Evolutionary conservation across 805 yeast genomes (phyloP).

Genomic region (Candida patagonica): DNA sequence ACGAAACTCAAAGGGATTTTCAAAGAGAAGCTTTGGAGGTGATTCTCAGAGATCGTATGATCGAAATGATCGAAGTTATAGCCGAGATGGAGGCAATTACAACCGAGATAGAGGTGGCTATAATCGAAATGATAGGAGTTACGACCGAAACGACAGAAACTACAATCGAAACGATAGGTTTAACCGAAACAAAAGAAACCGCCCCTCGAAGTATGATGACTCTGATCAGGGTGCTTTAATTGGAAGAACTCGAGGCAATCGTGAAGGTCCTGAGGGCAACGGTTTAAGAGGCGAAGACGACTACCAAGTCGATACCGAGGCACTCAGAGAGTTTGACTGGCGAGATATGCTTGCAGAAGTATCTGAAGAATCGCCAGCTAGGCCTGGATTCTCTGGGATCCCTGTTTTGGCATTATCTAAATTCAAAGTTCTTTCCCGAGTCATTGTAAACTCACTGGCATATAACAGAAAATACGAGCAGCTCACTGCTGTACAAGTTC

Average conservation of each 20-base stretch:
- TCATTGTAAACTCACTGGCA: constrained; percentile 26
- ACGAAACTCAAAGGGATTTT: no score
- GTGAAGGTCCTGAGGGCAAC: constrained; percentile 19
- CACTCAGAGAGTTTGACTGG: constrained; percentile 13
- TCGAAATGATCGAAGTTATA: neutral
- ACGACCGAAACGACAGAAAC: constrained; percentile 1
- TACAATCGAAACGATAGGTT: neutral
- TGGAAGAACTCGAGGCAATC: constrained; percentile 8
- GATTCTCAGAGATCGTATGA: neutral
- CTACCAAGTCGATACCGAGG: constrained; percentile 23
- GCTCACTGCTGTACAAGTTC: constrained; percentile 31
- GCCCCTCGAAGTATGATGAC: constrained; percentile 4
- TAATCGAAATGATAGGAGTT: neutral
- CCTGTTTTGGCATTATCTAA: constrained; percentile 21
- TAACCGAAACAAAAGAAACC: constrained; percentile 1
- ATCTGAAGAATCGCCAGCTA: neutral
- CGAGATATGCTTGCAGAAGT: constrained; percentile 9
- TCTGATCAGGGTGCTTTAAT: constrained; percentile 7
- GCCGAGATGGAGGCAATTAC: neutral
- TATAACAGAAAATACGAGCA: constrained; percentile 25
- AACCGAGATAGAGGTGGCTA: neutral
- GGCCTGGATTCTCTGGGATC: constrained; percentile 21
- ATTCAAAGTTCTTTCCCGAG: constrained; percentile 20
- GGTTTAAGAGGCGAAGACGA: constrained; percentile 24
- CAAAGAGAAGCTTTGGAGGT: no score